A percentile compares a stretch with the other conserved stretches of the same genome.
Evolutionary conservation across 108 stramenopile genomes (phyloP).

Genomic region (Phaeodactylum tricornutum): DNA sequence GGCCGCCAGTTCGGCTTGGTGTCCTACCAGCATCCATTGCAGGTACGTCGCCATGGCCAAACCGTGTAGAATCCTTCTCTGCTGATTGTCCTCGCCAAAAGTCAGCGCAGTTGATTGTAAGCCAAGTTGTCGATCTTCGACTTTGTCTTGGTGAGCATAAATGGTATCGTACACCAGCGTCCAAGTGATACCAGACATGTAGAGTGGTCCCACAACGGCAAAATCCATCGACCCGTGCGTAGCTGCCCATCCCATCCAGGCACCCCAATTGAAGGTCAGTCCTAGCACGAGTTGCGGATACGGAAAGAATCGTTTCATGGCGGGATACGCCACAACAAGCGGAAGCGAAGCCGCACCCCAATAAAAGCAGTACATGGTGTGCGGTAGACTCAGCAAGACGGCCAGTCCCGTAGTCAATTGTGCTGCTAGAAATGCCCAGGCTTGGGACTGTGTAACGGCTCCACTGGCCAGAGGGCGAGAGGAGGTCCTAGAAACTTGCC

Average conservation of each 20-base stretch:
- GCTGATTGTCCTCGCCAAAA: conserved; percentile 66
- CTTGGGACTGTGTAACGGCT: conserved; percentile 49
- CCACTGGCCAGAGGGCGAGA: conserved; percentile 85
- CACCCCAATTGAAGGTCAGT: conserved; percentile 98
- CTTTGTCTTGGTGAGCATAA: conserved; percentile 98
- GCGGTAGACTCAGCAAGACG: conserved; percentile 79
- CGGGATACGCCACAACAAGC: conserved; percentile 85
- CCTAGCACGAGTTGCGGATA: conserved; percentile 94
- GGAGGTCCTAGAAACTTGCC: conserved; percentile 76
- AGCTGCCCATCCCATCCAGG: conserved; percentile 88
- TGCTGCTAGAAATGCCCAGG: conserved; percentile 67
- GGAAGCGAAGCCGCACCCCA: conserved; percentile 87
- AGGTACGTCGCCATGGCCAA: conserved; percentile 31
- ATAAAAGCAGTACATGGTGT: conserved; percentile 54
- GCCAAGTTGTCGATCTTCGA: conserved; percentile 82
- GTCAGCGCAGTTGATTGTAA: conserved; percentile 85
- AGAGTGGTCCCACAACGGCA: conserved; percentile 71
- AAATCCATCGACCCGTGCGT: conserved; percentile 61
- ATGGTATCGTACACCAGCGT: conserved; percentile 98
- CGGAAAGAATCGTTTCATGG: conserved; percentile 91
- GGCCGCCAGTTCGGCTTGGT: conserved; percentile 7
- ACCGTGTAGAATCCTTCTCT: conserved; percentile 53
- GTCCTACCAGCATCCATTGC: conserved; percentile 55
- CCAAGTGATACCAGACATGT: conserved; percentile 84
- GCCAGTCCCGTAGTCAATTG: conserved; percentile 81